Percentiles rank a stretch among this genome's conserved stretches.
These are phyloP conservation scores for Rhazya stricta DNA, from an alignment of 257 asterid genomes.

Conservation along the genomic window DNA sequence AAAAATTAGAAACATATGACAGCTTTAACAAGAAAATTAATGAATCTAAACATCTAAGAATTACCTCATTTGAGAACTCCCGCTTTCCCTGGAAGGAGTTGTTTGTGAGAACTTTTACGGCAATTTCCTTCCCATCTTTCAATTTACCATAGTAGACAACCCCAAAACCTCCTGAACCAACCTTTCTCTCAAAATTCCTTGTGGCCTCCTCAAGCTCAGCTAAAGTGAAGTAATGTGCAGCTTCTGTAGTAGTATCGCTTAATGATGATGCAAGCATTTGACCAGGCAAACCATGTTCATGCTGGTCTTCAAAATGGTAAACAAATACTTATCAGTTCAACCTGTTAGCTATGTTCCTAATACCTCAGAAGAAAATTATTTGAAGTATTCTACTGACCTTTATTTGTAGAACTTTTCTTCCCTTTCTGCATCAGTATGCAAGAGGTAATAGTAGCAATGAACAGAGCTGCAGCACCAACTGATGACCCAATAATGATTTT, in stretches of 20 bases:
- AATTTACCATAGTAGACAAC: slow-evolving; percentile 80
- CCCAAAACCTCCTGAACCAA: slow-evolving; percentile 96
- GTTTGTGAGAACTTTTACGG: slow-evolving; percentile 77
- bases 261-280: slow-evolving; percentile 50
- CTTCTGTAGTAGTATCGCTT: slow-evolving; percentile 58
- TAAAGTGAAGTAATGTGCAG: slow-evolving; percentile 77
- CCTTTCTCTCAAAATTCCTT: slow-evolving; percentile 62
- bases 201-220: slow-evolving; percentile 84
- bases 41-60: slow-evolving; percentile 6
- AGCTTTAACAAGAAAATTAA: not conserved
- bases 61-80: slow-evolving; percentile 93
- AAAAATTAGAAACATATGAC: not conserved
- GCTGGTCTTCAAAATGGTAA: slow-evolving; percentile 34
- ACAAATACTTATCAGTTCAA: slow-evolving; percentile 18
- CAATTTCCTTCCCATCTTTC: slow-evolving; percentile 85
- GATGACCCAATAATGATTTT: slow-evolving; percentile 74
- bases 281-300: slow-evolving; percentile 30
- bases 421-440: slow-evolving; percentile 53
- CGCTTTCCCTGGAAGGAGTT: slow-evolving; percentile 93
- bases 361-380: slow-evolving; percentile 12
- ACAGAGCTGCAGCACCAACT: slow-evolving; percentile 71
- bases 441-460: slow-evolving; percentile 57
- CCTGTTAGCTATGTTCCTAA: slow-evolving; percentile 11
- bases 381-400: slow-evolving; percentile 38
- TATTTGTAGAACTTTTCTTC: slow-evolving; percentile 38